Evolutionary conservation across 2,329 filamentous ascomycete species (phyloP), one percentile per base, ranked within the genome.

Genomic region (Nannizziopsis arthrosporioides): DNA sequence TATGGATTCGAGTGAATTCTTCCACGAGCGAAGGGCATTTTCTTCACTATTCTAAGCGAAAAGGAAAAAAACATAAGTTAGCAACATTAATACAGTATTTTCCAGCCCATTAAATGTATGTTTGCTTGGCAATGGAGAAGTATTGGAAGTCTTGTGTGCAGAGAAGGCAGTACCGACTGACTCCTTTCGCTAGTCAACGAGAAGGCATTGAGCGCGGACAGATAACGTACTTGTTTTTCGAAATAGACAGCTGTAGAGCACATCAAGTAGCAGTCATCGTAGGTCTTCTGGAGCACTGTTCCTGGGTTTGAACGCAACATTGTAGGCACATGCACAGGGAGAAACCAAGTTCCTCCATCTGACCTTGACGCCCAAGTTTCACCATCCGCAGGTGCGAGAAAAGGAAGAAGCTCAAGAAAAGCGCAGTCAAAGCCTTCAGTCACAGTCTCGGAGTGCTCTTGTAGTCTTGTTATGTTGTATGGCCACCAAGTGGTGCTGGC

Each of bases 231-330:
- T 78, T 93, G 84, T 63, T 83, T 80, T 70, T 98, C 92, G 66
- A 94, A 95, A 69, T 94, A 95, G 46, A 94, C 85, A 35, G 90
- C 90, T 1, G 89, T 96, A 11, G 89, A 95, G 68, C 89, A 95
- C 62, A 84, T 88, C 58, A 95, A 71, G 69, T 94, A 95, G 67
- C 85, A 89, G 67, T 96, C 88, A 71, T 96, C 90, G 70, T 96
- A 96, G 48, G 88, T 94, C 76, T 94, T 95, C 71, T 96, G 90
- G 66, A 95, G 80, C 53, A 81, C 80, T 67, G 84, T 80, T 62
- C 81, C 75, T 53, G 74, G 72, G 62, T 80, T 80, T 64, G 65
- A 65, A 62, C 68, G 68, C 65, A 72, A 76, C 70, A 73, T 75
- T 11, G 34, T 47, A 34, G 12, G 35, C 38, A 31, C 30, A 17